These are phyloP conservation scores for Botrytis byssoidea DNA, from an alignment of 2,329 filamentous ascomycete species.

Conservation along the genomic window DNA sequence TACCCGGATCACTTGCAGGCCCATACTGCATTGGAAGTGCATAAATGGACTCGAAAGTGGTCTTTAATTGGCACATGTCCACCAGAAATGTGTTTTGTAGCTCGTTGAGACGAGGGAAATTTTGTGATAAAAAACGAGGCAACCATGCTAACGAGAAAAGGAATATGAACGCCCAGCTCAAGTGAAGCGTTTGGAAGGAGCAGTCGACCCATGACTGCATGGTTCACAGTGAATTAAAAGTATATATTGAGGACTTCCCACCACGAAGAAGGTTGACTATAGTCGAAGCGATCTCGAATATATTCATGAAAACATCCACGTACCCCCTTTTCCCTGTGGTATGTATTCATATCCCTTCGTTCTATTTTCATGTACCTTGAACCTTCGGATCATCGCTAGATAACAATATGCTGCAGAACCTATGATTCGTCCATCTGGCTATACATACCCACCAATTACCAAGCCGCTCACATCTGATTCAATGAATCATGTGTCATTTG, in stretches of 20 bases:
- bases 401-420: constrained; percentile 25
- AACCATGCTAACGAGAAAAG: constrained; percentile 28
- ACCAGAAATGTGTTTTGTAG: constrained; percentile 20
- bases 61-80: constrained; percentile 11
- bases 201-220: constrained; percentile 27
- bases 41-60: background rate
- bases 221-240: background rate
- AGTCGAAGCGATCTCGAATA: constrained; percentile 5
- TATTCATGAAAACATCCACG: background rate
- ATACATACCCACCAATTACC: constrained; percentile 26
- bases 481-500: constrained; percentile 25
- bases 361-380: constrained; percentile 22
- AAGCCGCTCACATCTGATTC: constrained; percentile 16
- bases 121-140: constrained; percentile 29
- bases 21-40: constrained; percentile 14
- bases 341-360: background rate
- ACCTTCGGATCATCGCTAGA: constrained; percentile 33
- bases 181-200: constrained; percentile 24
- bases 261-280: constrained; percentile 16
- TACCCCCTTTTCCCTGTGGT: background rate
- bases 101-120: constrained; percentile 24
- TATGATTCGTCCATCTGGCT: constrained; percentile 30
- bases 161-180: constrained; percentile 24
- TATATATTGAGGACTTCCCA: constrained; percentile 30
- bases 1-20: constrained; percentile 20